A percentile compares a stretch with the other conserved stretches of the same genome.
Evolutionary conservation across 768 basidiomycete genomes (phyloP).

Genomic region (Pleurotus salmoneostramineus): DNA sequence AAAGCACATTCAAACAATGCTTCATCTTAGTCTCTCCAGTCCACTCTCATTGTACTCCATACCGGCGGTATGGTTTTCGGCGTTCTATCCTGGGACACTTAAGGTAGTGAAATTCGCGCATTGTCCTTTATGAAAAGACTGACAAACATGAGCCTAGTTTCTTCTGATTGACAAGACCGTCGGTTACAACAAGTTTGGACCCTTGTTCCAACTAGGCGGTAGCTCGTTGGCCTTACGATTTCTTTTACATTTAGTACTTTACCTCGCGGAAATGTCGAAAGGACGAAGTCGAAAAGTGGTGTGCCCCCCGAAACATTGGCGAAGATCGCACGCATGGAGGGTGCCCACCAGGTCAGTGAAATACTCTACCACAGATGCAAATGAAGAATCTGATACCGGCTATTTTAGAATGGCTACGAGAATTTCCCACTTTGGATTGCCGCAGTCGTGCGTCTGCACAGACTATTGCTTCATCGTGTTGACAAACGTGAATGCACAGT

Average conservation of each 20-base stretch:
- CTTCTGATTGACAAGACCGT: slow-evolving; percentile 21
- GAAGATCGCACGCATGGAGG: slow-evolving; percentile 29
- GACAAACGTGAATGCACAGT: slow-evolving; percentile 10
- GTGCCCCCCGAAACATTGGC: slow-evolving; percentile 18
- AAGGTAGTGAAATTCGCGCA: slow-evolving; percentile 13
- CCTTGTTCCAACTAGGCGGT: not conserved
- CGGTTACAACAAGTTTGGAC: slow-evolving; percentile 31
- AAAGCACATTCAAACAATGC: not conserved
- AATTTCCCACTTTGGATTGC: slow-evolving; percentile 29
- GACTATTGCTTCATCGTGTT: not conserved
- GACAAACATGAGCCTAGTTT: slow-evolving; percentile 13
- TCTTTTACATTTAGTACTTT: slow-evolving; percentile 18
- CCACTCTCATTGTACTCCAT: slow-evolving; percentile 26
- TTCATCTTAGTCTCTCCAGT: slow-evolving; percentile 7
- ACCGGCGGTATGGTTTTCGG: slow-evolving; percentile 20
- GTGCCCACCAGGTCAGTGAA: slow-evolving; percentile 21
- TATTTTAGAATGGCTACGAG: slow-evolving; percentile 26
- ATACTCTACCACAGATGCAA: not conserved
- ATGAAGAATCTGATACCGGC: not conserved
- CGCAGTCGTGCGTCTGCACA: slow-evolving; percentile 19
- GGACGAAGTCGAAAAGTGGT: slow-evolving; percentile 18
- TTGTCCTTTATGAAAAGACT: not conserved
- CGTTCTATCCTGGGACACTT: slow-evolving; percentile 17
- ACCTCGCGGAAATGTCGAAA: slow-evolving; percentile 24
- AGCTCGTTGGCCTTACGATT: no score